These are phyloP conservation scores for Acacia crassicarpa DNA, from an alignment of 306 rosid genomes.

Conservation along the genomic window DNA sequence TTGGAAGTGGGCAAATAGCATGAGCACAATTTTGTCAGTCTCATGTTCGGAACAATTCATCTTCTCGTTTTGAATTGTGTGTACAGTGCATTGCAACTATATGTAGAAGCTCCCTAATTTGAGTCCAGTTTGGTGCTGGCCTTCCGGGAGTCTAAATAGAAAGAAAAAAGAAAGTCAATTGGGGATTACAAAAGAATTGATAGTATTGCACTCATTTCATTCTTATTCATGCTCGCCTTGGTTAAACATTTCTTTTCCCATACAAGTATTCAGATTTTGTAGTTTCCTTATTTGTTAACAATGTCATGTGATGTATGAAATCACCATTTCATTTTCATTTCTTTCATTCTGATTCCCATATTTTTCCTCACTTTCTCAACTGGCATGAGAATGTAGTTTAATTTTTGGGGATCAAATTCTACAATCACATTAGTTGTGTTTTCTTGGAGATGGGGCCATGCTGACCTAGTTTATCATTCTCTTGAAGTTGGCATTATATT, in stretches of 20 bases:
- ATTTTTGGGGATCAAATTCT: not conserved
- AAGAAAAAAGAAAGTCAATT: not conserved
- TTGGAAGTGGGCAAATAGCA: too few species aligned
- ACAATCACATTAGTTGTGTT: not conserved
- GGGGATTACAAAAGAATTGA: not conserved
- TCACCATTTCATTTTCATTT: not conserved
- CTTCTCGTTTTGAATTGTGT: too few species aligned
- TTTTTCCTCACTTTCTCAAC: not conserved
- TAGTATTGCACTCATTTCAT: not conserved
- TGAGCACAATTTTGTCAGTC: too few species aligned
- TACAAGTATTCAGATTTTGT: not conserved
- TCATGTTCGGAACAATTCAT: too few species aligned
- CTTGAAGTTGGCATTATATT: not conserved
- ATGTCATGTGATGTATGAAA: not conserved
- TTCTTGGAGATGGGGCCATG: not conserved
- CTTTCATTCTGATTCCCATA: not conserved
- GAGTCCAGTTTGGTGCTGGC: too few species aligned
- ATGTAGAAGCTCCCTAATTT: too few species aligned
- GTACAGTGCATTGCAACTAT: too few species aligned
- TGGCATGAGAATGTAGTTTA: not conserved
- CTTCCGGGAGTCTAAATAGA: not conserved
- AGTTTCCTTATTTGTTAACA: not conserved
- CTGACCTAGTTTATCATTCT: constrained; percentile 1
- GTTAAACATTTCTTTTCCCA: constrained; percentile 22
- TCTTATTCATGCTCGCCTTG: not conserved